These are phyloP conservation scores for Aureobasidium sp. DNA, from an alignment of 2,329 filamentous ascomycete species.

Conservation along the genomic window DNA sequence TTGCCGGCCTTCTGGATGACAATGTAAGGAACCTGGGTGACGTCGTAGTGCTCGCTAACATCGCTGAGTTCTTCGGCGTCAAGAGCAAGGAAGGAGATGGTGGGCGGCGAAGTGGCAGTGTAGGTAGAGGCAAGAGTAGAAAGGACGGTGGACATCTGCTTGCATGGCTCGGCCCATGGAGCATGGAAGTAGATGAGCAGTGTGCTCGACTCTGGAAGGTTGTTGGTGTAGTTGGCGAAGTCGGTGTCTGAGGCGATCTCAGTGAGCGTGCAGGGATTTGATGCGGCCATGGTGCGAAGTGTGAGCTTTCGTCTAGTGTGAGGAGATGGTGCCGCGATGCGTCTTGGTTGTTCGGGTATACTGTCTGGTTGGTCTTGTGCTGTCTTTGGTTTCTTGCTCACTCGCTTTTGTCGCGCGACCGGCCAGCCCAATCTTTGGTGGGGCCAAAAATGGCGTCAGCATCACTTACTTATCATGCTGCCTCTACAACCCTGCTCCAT, in stretches of 20 bases:
- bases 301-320: background rate
- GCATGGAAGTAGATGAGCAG: constrained; percentile 91
- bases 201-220: constrained; percentile 44
- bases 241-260: constrained; percentile 68
- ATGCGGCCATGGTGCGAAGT: constrained; percentile 12
- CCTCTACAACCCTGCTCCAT: background rate
- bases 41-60: constrained; percentile 85
- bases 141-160: constrained; percentile 86
- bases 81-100: constrained; percentile 77
- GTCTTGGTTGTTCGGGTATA: background rate
- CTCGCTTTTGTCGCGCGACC: constrained; percentile 5
- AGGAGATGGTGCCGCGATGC: background rate
- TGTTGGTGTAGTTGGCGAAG: constrained; percentile 63
- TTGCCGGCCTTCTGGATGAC: constrained; percentile 71
- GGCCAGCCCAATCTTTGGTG: constrained; percentile 8
- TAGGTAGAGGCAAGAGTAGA: constrained; percentile 81
- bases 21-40: constrained; percentile 88
- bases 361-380: background rate
- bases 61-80: constrained; percentile 94
- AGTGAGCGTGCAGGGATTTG: constrained; percentile 49
- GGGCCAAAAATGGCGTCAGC: constrained; percentile 1
- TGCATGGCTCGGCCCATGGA: constrained; percentile 92
- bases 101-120: constrained; percentile 57
- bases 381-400: background rate
- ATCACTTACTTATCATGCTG: background rate